Conservation (phyloP, 768 basidiomycete genomes). For the Tulasnella sp. region DNA sequence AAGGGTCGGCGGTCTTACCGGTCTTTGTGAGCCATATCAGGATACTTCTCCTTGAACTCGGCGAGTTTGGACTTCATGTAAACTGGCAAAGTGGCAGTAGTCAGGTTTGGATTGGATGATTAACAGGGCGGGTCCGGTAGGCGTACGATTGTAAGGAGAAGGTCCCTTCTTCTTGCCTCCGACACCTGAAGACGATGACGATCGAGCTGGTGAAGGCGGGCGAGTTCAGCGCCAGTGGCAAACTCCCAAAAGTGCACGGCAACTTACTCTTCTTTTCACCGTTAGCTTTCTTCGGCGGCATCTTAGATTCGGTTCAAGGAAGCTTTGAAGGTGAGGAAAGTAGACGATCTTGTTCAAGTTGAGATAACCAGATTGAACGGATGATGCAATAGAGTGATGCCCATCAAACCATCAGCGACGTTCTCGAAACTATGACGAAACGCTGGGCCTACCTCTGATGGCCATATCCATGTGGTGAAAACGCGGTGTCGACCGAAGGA, state of each 20-base stretch:
- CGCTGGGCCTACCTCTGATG: no score
- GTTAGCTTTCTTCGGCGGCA: conserved; percentile 15
- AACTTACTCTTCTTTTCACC: conserved; percentile 17
- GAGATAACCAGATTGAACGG: no score
- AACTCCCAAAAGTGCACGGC: background rate
- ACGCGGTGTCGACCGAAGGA: conserved; percentile 15
- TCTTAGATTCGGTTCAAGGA: background rate
- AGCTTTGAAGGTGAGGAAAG: background rate
- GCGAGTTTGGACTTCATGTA: conserved; percentile 20
- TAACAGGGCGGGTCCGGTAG: no score
- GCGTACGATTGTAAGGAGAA: conserved; percentile 17
- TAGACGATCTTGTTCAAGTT: no score
- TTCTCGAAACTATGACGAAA: no score
- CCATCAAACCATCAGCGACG: conserved; percentile 5
- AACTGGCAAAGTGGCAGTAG: background rate
- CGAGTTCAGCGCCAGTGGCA: background rate
- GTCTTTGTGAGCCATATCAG: conserved; percentile 19
- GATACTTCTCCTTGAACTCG: conserved; percentile 19
- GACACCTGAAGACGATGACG: conserved; percentile 4
- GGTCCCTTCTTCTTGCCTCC: conserved; percentile 14
- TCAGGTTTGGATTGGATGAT: background rate
- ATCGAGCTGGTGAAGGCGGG: conserved; percentile 12
- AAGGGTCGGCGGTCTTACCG: conserved; percentile 7
- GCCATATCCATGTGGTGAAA: background rate
- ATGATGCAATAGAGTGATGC: conserved; percentile 1